Percentiles rank a stretch among this genome's conserved stretches.
phyloP scores from a whole-genome alignment of 129 eudicot genomes.

The Artemisia argyi region DNA sequence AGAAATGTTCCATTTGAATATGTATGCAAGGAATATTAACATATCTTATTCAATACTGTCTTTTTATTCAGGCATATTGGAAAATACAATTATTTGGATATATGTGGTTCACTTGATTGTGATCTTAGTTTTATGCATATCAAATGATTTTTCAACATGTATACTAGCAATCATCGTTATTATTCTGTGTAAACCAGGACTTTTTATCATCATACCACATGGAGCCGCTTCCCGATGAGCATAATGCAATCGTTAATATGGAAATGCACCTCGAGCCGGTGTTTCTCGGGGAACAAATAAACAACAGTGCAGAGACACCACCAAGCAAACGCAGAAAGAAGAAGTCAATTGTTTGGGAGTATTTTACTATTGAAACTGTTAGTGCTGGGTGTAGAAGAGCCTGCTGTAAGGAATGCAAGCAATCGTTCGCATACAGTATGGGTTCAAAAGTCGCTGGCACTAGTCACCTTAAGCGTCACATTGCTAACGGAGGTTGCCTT shows the following conservation, averaged over 20 bases:
- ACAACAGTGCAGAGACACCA: conserved; percentile 28
- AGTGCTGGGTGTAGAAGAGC: conserved; percentile 79
- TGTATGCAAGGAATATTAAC: too few relatives aligned
- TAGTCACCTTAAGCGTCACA: conserved; percentile 96
- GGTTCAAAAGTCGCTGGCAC: conserved; percentile 97
- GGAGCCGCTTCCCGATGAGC: conserved; percentile 33
- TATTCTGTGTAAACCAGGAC: conserved; percentile 23
- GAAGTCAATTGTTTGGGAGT: conserved; percentile 97
- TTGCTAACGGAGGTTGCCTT: conserved; percentile 91
- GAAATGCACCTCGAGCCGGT: conserved; percentile 51
- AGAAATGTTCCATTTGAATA: too few relatives aligned
- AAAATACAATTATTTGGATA: too few relatives aligned
- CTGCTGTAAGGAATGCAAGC: conserved; percentile 84
- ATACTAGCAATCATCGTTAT: background rate
- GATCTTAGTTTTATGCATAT: too few relatives aligned
- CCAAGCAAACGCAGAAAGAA: conserved; percentile 75
- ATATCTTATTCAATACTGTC: too few relatives aligned
- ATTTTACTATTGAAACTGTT: conserved; percentile 79
- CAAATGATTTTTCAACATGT: too few relatives aligned
- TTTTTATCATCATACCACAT: conserved; percentile 15
- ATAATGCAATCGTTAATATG: conserved; percentile 45
- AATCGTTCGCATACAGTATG: conserved; percentile 93
- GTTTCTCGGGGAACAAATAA: conserved; percentile 27
- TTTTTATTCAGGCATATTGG: too few relatives aligned
- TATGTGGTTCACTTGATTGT: background rate